These are phyloP conservation scores for Claviceps purpurea DNA, from an alignment of 2,329 filamentous ascomycete genomes.

Conservation along the genomic window DNA sequence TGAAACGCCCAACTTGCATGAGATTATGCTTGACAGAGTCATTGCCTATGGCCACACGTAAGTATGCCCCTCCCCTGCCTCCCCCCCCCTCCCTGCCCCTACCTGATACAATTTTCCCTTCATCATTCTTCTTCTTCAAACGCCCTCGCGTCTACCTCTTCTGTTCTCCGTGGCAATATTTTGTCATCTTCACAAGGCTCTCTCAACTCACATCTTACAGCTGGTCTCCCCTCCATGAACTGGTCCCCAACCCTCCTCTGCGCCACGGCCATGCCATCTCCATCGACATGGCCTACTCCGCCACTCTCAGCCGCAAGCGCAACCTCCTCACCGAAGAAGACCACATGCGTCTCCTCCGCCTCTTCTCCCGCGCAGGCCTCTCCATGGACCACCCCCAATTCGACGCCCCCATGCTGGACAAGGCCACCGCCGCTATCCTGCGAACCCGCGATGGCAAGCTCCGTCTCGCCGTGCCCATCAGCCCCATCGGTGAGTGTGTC, in stretches of 20 bases:
- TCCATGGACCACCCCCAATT: conserved; percentile 60
- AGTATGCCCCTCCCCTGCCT: conserved; percentile 12
- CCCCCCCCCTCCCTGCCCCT: neutral
- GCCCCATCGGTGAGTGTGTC: conserved; percentile 50
- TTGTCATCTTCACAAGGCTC: neutral
- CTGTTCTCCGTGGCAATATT: too few relatives aligned
- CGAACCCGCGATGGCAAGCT: conserved; percentile 58
- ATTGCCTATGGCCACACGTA: conserved; percentile 62
- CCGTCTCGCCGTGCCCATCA: conserved; percentile 50
- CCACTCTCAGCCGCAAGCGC: conserved; percentile 51
- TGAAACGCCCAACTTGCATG: conserved; percentile 60
- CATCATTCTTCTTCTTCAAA: neutral
- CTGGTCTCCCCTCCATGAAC: conserved; percentile 60
- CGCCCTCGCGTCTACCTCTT: neutral
- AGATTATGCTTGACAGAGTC: conserved; percentile 58
- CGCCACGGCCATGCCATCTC: conserved; percentile 63
- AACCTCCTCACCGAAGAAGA: conserved; percentile 47
- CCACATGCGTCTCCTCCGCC: conserved; percentile 46
- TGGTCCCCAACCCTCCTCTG: conserved; percentile 53
- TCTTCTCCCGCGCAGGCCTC: conserved; percentile 57
- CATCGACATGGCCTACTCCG: conserved; percentile 65
- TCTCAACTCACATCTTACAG: conserved; percentile 16
- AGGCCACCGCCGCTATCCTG: conserved; percentile 54
- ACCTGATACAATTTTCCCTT: neutral
- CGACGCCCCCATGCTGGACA: conserved; percentile 49